Base-by-base conservation (phyloP, 352 stramenopile species). In the Phytophthora cryptogea region DNA sequence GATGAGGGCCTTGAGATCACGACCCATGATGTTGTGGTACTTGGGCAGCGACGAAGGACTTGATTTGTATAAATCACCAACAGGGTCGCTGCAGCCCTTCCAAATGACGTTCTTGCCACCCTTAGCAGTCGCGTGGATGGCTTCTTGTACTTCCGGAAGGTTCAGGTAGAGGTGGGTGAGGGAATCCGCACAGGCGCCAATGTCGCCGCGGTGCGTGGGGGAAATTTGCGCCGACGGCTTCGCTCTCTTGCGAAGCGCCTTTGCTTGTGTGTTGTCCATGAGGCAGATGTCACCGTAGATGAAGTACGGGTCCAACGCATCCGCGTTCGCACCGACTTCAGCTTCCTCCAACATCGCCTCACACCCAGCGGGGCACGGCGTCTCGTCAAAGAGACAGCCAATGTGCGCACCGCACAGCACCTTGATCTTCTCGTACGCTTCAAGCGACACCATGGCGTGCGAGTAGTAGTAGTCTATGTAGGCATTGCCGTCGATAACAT, bases 401-500 rank as follows among this genome's bases (percentile, higher is more conserved):
- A 88, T 88, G 43, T 83, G 59, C 2, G 60, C 56, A 26, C 75
- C 80, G 40, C 84, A 93, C 4, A 66, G 33, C 28, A 80, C 67
- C 45, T 78, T 70, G 37, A 88, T 87, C 54, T 79, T 72, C 41
- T 81, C 63, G 60, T 92, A 94, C 30, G 74, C 78, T 72, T 94
- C 83, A 13, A 86, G 74, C 47, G 82, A 92, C 41, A 96, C 72
- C 58, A 96, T 75, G 1, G 76, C 86, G 63, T 96, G 89, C 43
- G 79, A 89, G 73, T 96, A 95, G 70, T 90, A 90, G 46, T 92
- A 89, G 59, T 89, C 80, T 44, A 95, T 89, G 70, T 94, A 89
- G 1, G 81, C 70, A 67, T 81, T 80, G 47, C 74, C 74, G 11
- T 88, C 78, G 43, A 83, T 80, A 16, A 76, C 54, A 30, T 83